Conservation (phyloP, 2,329 filamentous ascomycete genomes). For the Cordyceps pruinosa region DNA sequence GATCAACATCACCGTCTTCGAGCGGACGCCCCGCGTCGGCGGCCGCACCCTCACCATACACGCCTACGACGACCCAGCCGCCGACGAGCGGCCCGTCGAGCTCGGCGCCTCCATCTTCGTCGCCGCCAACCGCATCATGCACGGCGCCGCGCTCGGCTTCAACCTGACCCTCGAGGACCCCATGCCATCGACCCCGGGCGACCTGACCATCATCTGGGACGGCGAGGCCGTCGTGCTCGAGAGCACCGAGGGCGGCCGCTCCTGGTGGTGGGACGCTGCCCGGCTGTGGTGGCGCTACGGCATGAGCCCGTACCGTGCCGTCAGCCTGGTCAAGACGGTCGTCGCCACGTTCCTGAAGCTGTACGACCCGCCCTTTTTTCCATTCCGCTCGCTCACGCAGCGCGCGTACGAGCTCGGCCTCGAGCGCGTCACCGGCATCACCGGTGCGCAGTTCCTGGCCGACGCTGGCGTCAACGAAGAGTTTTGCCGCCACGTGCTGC, state of each 20-base stretch:
- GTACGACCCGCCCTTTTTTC: conserved; percentile 77
- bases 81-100: conserved; percentile 59
- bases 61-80: conserved; percentile 58
- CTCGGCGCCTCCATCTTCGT: conserved; percentile 92
- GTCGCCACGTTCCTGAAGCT: conserved; percentile 69
- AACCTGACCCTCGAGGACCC: conserved; percentile 52
- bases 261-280: conserved; percentile 71
- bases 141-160: conserved; percentile 64
- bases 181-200: conserved; percentile 40
- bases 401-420: conserved; percentile 63
- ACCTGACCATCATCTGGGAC: conserved; percentile 75
- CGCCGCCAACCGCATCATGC: conserved; percentile 72
- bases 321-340: conserved; percentile 63
- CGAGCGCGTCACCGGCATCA: conserved; percentile 56
- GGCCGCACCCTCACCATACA: conserved; percentile 83
- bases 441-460: conserved; percentile 66
- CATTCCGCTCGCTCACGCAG: conserved; percentile 69
- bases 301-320: conserved; percentile 64
- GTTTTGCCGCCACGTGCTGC: conserved; percentile 77
- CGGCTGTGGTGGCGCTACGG: conserved; percentile 86
- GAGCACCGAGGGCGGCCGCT: conserved; percentile 48
- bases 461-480: conserved; percentile 57
- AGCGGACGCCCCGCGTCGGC: conserved; percentile 69
- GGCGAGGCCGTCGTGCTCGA: conserved; percentile 66
- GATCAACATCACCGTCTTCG: conserved; percentile 81